Evolutionary conservation across 306 rosid genomes (phyloP).

Genomic region (Gleditsia sinensis): DNA sequence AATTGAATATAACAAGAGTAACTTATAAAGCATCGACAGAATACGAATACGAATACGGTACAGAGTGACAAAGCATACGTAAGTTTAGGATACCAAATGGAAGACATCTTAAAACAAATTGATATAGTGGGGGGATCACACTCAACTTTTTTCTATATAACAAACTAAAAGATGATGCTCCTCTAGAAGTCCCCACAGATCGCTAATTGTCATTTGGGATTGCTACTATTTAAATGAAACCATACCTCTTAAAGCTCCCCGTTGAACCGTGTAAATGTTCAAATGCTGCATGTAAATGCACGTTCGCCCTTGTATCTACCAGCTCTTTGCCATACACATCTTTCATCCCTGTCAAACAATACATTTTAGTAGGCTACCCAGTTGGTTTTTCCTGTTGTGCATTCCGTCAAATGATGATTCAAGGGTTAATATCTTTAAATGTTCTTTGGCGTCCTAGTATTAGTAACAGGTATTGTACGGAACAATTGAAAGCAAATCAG

Average conservation of each 20-base stretch:
- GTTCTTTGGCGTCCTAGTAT: neutral
- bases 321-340: slow-evolving; percentile 7
- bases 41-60: no score
- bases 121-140: slow-evolving; percentile 57
- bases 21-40: no score
- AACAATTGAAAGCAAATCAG: slow-evolving; percentile 11
- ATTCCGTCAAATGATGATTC: neutral
- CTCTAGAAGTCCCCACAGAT: slow-evolving; percentile 57
- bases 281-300: neutral
- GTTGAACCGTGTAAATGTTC: neutral
- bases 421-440: slow-evolving; percentile 15
- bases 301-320: no score
- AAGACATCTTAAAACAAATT: slow-evolving; percentile 48
- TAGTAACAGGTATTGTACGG: neutral
- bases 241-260: neutral
- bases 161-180: slow-evolving; percentile 53
- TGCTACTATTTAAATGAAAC: neutral
- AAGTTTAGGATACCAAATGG: no score
- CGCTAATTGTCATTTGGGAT: slow-evolving; percentile 37
- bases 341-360: neutral
- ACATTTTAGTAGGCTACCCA: neutral
- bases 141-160: slow-evolving; percentile 36
- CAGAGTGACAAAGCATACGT: no score
- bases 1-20: no score
- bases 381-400: neutral